Evolutionary conservation across 345 rosid species (phyloP).

Genomic region (Eucalyptus polyanthemos): DNA sequence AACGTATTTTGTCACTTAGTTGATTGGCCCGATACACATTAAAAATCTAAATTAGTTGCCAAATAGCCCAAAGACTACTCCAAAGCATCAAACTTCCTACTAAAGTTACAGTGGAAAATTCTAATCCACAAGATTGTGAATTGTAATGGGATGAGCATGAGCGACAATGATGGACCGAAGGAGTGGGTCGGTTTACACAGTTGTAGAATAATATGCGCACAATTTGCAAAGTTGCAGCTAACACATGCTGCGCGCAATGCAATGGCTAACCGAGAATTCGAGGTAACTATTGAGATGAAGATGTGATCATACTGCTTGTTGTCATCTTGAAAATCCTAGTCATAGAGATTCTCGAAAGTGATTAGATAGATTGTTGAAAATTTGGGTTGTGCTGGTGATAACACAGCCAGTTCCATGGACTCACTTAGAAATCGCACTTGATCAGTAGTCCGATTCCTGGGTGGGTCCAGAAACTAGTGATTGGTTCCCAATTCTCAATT

Average conservation of each 20-base stretch:
- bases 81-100: not conserved
- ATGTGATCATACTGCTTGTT: not conserved
- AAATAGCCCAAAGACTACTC: not conserved
- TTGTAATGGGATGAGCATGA: not conserved
- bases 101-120: not conserved
- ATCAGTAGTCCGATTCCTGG: too few relatives aligned
- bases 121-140: not conserved
- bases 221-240: not conserved
- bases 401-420: too few relatives aligned
- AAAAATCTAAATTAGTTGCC: too few relatives aligned
- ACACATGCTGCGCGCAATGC: not conserved
- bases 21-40: too few relatives aligned
- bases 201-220: not conserved
- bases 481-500: too few relatives aligned
- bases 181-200: not conserved
- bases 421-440: too few relatives aligned
- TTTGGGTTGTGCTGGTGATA: too few relatives aligned
- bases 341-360: not conserved
- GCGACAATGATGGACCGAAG: not conserved
- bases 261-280: not conserved
- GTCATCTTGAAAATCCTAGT: constrained; percentile 18
- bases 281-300: not conserved
- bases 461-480: too few relatives aligned
- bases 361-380: not conserved
- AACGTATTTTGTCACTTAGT: too few relatives aligned